These are phyloP conservation scores for Nothomitra cinnamomea DNA, from an alignment of 2,329 filamentous ascomycete genomes.

Conservation along the genomic window DNA sequence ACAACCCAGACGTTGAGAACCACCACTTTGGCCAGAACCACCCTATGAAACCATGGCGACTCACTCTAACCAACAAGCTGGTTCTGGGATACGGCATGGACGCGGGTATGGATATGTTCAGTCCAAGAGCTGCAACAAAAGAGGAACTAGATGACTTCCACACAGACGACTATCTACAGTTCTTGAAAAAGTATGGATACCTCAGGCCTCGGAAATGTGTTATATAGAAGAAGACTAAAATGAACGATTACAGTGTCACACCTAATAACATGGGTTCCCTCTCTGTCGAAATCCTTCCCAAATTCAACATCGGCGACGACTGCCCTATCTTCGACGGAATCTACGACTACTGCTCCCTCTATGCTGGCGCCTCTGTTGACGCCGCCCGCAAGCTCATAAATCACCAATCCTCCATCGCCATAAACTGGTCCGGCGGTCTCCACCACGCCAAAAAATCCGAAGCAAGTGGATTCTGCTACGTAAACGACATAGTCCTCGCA, in stretches of 20 bases:
- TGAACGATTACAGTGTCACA: constrained; percentile 11
- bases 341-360: constrained; percentile 88
- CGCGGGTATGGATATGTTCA: constrained; percentile 89
- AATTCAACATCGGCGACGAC: constrained; percentile 83
- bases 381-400: constrained; percentile 79
- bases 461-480: constrained; percentile 93
- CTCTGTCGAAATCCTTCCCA: constrained; percentile 25
- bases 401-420: constrained; percentile 80
- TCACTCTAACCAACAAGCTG: constrained; percentile 87
- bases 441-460: constrained; percentile 93
- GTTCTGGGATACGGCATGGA: constrained; percentile 93
- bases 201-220: too few species aligned
- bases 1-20: constrained; percentile 84
- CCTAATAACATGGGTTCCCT: constrained; percentile 26
- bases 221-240: too few species aligned
- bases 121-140: constrained; percentile 65
- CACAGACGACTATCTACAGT: constrained; percentile 76
- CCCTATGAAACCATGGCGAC: constrained; percentile 97
- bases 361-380: constrained; percentile 77
- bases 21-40: constrained; percentile 95
- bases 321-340: constrained; percentile 94
- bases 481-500: constrained; percentile 93
- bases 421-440: constrained; percentile 92
- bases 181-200: constrained; percentile 38
- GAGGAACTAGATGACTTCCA: constrained; percentile 83